These are phyloP conservation scores for Clonostachys chloroleuca DNA, from an alignment of 2,329 filamentous ascomycete genomes.

Conservation along the genomic window DNA sequence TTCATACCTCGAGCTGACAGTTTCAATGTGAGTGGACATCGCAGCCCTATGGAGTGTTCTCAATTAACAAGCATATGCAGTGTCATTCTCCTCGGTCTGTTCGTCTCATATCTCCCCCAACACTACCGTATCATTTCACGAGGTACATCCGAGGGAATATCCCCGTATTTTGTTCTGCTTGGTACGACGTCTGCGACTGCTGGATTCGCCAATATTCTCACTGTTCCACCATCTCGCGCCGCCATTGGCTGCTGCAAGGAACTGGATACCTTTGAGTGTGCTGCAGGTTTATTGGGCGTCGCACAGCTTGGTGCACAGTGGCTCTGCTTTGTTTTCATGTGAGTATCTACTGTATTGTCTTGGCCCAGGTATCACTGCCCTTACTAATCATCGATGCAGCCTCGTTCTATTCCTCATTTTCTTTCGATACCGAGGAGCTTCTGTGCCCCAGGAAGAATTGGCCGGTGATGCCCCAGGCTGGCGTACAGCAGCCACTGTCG, in stretches of 20 bases:
- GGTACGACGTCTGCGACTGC: slow-evolving; percentile 86
- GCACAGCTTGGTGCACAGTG: slow-evolving; percentile 89
- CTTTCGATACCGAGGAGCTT: slow-evolving; percentile 65
- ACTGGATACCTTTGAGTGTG: slow-evolving; percentile 77
- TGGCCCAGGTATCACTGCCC: background rate
- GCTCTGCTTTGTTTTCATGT: slow-evolving; percentile 91
- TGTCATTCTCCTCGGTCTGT: slow-evolving; percentile 79
- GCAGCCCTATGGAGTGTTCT: slow-evolving; percentile 8
- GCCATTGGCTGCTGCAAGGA: slow-evolving; percentile 85
- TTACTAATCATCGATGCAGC: slow-evolving; percentile 40
- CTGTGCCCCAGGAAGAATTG: slow-evolving; percentile 42
- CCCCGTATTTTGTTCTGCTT: slow-evolving; percentile 91
- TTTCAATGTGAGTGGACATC: slow-evolving; percentile 45
- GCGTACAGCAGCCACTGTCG: slow-evolving; percentile 75
- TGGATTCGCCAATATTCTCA: slow-evolving; percentile 88
- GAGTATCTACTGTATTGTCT: slow-evolving; percentile 22
- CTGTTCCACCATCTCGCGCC: slow-evolving; percentile 74
- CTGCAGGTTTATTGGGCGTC: slow-evolving; percentile 81
- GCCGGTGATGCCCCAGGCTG: slow-evolving; percentile 58
- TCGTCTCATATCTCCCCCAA: slow-evolving; percentile 91
- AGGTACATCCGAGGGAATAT: slow-evolving; percentile 87
- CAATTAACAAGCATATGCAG: slow-evolving; percentile 20
- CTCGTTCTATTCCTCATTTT: slow-evolving; percentile 92
- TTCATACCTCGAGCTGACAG: slow-evolving; percentile 48
- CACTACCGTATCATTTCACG: slow-evolving; percentile 86